Percentiles rank a stretch among this genome's conserved stretches.
phyloP scores from a whole-genome alignment of 108 stramenopile genomes.

The Parietichytrium sp. region DNA sequence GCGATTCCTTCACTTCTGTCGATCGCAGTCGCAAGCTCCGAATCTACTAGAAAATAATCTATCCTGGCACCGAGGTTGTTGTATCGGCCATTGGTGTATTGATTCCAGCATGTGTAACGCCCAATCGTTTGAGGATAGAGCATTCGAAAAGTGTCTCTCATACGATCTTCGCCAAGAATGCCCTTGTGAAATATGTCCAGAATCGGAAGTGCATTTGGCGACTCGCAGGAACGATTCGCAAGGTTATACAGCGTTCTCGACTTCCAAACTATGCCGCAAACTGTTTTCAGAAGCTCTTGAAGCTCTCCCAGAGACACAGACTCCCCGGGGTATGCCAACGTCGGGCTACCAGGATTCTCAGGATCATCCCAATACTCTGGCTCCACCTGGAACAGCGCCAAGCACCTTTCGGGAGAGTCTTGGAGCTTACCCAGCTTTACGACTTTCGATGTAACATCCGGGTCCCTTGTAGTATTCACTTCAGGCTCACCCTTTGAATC shows the following conservation, averaged over 20 bases:
- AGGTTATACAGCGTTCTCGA: slow-evolving; percentile 57
- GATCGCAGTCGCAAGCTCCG: slow-evolving; percentile 52
- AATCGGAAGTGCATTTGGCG: slow-evolving; percentile 62
- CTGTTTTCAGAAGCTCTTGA: background rate
- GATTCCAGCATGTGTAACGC: slow-evolving; percentile 85
- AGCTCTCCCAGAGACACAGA: too few species aligned
- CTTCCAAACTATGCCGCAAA: background rate
- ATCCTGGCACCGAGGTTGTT: slow-evolving; percentile 79
- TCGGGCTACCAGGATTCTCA: too few species aligned
- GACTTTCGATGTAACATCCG: too few species aligned
- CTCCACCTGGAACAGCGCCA: too few species aligned
- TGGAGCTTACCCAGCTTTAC: too few species aligned
- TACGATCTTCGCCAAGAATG: slow-evolving; percentile 65
- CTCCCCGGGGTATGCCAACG: too few species aligned
- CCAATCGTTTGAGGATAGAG: slow-evolving; percentile 77
- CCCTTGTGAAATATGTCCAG: slow-evolving; percentile 67
- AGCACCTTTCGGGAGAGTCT: too few species aligned
- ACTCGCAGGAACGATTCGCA: slow-evolving; percentile 53
- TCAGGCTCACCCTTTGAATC: too few species aligned
- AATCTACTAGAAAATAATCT: slow-evolving; percentile 79
- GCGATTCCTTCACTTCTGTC: background rate
- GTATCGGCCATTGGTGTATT: slow-evolving; percentile 76
- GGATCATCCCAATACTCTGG: too few species aligned
- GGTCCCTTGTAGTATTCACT: too few species aligned
- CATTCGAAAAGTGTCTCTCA: slow-evolving; percentile 79